Percentiles rank a stretch among this genome's conserved stretches.
phyloP scores from a whole-genome alignment of 257 asterid genomes.

The Vinca minor region DNA sequence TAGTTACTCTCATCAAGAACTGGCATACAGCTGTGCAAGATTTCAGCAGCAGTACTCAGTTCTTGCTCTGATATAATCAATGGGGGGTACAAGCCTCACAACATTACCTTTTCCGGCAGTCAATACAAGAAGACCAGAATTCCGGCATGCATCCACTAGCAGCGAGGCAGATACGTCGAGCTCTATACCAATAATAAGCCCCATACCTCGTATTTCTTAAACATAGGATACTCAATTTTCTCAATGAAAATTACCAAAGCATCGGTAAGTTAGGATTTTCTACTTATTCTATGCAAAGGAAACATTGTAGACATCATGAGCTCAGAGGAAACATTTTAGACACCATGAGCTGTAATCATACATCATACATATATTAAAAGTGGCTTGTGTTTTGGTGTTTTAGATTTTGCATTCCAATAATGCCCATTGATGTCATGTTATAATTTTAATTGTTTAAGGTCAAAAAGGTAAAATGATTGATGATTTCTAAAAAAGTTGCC shows the following conservation, averaged over 20 bases:
- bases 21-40: constrained; percentile 47
- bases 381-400: no score
- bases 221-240: background rate
- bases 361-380: no score
- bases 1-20: constrained; percentile 44
- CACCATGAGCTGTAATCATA: no score
- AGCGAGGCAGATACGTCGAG: constrained; percentile 68
- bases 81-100: constrained; percentile 83
- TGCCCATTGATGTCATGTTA: no score
- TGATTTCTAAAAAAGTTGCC: no score
- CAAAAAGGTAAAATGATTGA: no score
- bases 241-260: background rate
- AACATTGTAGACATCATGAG: background rate
- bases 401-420: no score
- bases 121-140: constrained; percentile 69
- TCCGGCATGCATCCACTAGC: constrained; percentile 67
- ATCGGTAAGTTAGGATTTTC: background rate
- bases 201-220: constrained; percentile 60
- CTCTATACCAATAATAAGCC: constrained; percentile 80
- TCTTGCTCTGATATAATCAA: constrained; percentile 67
- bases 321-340: no score
- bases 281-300: background rate
- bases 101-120: constrained; percentile 97
- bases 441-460: no score
- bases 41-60: constrained; percentile 49